These are phyloP conservation scores for Fusarium praegraminearum DNA, from an alignment of 2,329 filamentous ascomycete species.

Conservation along the genomic window DNA sequence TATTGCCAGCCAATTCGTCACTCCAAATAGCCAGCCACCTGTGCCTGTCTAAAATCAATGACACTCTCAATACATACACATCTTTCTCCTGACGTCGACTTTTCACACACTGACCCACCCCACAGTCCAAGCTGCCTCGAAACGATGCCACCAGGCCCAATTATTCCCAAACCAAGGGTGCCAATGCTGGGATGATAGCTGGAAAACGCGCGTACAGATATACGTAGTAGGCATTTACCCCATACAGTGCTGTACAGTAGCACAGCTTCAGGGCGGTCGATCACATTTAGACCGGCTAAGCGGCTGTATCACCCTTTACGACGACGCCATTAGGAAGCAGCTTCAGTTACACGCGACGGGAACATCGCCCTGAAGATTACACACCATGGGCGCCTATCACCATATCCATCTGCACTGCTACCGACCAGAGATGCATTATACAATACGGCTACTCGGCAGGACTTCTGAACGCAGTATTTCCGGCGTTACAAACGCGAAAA, in stretches of 20 bases:
- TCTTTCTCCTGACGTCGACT: neutral
- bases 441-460: slow-evolving; percentile 3
- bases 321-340: slow-evolving; percentile 1
- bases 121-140: neutral
- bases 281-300: slow-evolving; percentile 10
- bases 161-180: slow-evolving; percentile 32
- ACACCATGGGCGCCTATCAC: slow-evolving; percentile 16
- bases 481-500: slow-evolving; percentile 18
- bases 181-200: slow-evolving; percentile 21
- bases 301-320: slow-evolving; percentile 14
- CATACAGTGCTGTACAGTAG: neutral
- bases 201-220: slow-evolving; percentile 34
- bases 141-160: slow-evolving; percentile 26
- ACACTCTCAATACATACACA: slow-evolving; percentile 2
- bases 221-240: neutral
- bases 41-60: neutral
- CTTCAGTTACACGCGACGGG: slow-evolving; percentile 9
- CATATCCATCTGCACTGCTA: slow-evolving; percentile 7
- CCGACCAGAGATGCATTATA: neutral
- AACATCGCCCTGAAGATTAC: slow-evolving; percentile 24
- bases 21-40: neutral
- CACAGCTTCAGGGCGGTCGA: neutral
- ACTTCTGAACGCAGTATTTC: slow-evolving; percentile 18
- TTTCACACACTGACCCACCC: slow-evolving; percentile 16
- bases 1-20: no score